Percentiles rank a stretch among this genome's conserved stretches.
These are phyloP conservation scores for Oryza punctata DNA, from an alignment of 176 grass and related monocot species.

Conservation along the genomic window DNA sequence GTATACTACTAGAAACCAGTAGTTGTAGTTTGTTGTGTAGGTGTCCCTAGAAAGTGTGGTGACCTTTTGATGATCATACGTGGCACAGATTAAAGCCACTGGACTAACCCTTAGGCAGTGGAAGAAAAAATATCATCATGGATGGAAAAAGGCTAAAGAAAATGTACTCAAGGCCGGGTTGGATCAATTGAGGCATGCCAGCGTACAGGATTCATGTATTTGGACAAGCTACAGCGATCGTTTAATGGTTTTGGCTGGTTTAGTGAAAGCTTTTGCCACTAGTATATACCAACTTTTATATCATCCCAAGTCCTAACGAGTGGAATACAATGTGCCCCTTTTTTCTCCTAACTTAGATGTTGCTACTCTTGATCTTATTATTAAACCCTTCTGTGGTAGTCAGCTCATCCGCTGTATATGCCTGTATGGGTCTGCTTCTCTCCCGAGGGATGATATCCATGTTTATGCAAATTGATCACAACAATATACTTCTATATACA, in stretches of 20 bases:
- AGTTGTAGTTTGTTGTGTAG: not conserved
- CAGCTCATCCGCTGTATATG: not conserved
- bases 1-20: not conserved
- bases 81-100: not conserved
- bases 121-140: not conserved
- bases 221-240: not conserved
- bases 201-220: not conserved
- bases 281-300: not conserved
- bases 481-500: no score
- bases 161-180: not conserved
- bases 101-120: not conserved
- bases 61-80: not conserved
- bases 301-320: not conserved
- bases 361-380: not conserved
- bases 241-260: not conserved
- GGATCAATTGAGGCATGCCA: not conserved
- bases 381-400: not conserved
- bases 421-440: no score
- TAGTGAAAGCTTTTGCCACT: not conserved
- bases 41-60: not conserved
- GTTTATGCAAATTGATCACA: no score
- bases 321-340: not conserved
- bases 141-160: not conserved
- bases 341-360: not conserved
- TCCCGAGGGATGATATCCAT: no score